A percentile compares a stretch with the other conserved stretches of the same genome.
Conservation (phyloP, 805 yeast species). For the Grigorovia jiainica region DNA sequence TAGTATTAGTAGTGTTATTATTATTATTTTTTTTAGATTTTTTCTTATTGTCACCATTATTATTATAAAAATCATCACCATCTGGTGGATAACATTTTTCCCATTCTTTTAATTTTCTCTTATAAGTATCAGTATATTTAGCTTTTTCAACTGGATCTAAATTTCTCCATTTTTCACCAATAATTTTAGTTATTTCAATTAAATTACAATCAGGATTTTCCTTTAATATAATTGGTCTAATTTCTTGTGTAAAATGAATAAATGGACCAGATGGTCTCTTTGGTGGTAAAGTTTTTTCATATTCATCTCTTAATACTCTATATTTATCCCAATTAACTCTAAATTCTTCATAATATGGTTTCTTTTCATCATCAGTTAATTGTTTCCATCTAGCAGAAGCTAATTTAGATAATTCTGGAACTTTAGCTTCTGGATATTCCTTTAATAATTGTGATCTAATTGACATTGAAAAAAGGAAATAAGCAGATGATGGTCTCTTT, state of each 20-base stretch:
- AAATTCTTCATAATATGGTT: constrained; percentile 59
- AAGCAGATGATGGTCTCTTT: constrained; percentile 32
- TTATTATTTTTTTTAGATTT: neutral
- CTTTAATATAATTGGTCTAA: constrained; percentile 25
- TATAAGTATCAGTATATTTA: constrained; percentile 28
- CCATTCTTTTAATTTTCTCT: constrained; percentile 31
- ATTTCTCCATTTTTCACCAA: constrained; percentile 28
- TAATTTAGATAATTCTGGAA: constrained; percentile 41
- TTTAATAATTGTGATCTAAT: constrained; percentile 24
- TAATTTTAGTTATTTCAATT: constrained; percentile 28
- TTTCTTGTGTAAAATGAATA: constrained; percentile 28
- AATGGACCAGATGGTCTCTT: constrained; percentile 33
- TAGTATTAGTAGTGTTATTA: neutral
- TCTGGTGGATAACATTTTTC: constrained; percentile 29
- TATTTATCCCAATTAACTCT: constrained; percentile 29
- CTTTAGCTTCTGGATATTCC: constrained; percentile 29
- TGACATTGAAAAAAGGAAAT: constrained; percentile 29
- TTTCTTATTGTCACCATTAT: neutral
- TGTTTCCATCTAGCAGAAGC: constrained; percentile 91
- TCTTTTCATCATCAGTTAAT: constrained; percentile 62
- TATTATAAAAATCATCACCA: constrained; percentile 6
- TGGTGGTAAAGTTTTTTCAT: constrained; percentile 29
- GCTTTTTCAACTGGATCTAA: constrained; percentile 22
- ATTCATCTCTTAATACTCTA: constrained; percentile 27
- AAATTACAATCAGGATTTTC: constrained; percentile 28